Evolutionary conservation across 2,329 filamentous ascomycete species (phyloP).

Genomic region (Diplodia scrobiculata): DNA sequence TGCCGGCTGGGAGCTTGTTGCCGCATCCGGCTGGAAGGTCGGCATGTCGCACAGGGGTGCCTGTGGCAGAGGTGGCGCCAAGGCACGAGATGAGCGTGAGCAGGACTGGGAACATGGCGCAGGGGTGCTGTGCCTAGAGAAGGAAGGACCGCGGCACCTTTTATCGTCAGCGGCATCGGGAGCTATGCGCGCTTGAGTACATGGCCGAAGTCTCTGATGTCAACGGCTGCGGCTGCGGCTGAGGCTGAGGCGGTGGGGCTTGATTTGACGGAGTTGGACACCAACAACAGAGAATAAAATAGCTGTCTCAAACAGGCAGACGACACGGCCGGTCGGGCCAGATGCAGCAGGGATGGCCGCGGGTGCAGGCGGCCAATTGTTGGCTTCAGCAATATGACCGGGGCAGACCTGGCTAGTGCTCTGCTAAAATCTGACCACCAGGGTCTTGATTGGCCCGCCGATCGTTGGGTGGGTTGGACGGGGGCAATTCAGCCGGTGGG

Average conservation of each 20-base stretch:
- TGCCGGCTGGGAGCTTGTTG: slow-evolving; percentile 33
- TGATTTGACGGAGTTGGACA: neutral
- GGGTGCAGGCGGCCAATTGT: neutral
- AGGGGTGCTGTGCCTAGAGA: neutral
- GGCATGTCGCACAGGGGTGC: neutral
- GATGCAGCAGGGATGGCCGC: neutral
- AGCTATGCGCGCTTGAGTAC: neutral
- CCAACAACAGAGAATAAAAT: neutral
- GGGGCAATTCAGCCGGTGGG: neutral
- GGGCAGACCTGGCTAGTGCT: neutral
- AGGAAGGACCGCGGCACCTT: neutral
- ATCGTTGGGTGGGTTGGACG: no score
- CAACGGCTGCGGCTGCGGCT: slow-evolving; percentile 7
- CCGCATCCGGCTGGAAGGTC: slow-evolving; percentile 28
- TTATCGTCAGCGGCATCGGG: slow-evolving; percentile 1
- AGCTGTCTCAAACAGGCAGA: neutral
- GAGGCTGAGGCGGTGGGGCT: slow-evolving; percentile 6
- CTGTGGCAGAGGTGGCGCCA: slow-evolving; percentile 7
- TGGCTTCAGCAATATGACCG: neutral
- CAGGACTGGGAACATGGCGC: neutral
- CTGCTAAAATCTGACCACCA: slow-evolving; percentile 12
- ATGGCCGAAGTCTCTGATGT: slow-evolving; percentile 10
- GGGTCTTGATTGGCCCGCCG: neutral
- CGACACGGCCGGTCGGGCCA: neutral
- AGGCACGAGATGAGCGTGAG: neutral